Evolutionary conservation across 2,329 filamentous ascomycete genomes (phyloP).

Genomic region (Didymella pinodella): DNA sequence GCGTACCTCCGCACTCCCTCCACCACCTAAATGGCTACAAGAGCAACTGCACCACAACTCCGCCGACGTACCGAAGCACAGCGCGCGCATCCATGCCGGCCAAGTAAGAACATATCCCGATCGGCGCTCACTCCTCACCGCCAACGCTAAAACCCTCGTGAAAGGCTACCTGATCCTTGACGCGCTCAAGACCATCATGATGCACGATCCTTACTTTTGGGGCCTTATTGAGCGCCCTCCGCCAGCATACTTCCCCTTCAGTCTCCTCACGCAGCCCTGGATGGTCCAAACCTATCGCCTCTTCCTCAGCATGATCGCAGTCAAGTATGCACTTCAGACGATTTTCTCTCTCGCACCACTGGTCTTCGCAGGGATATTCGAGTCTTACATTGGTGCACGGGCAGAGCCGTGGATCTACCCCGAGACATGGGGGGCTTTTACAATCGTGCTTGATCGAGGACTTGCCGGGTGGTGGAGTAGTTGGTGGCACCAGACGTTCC

Average conservation of each 20-base stretch:
- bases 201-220: constrained; percentile 81
- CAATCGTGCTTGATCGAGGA: constrained; percentile 70
- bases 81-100: constrained; percentile 35
- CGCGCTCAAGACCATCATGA: constrained; percentile 70
- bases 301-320: constrained; percentile 61
- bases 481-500: constrained; percentile 93
- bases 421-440: constrained; percentile 62
- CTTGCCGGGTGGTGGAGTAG: constrained; percentile 82
- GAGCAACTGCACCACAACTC: constrained; percentile 47
- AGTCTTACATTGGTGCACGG: constrained; percentile 66
- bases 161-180: constrained; percentile 74
- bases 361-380: constrained; percentile 65
- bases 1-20: constrained; percentile 59
- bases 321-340: constrained; percentile 68
- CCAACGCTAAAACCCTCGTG: constrained; percentile 54
- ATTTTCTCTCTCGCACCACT: constrained; percentile 69
- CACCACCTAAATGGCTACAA: constrained; percentile 53
- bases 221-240: constrained; percentile 56
- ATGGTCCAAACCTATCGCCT: constrained; percentile 65
- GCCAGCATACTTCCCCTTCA: constrained; percentile 57
- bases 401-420: constrained; percentile 69
- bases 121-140: constrained; percentile 44
- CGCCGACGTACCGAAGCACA: constrained; percentile 29
- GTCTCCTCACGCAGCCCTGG: constrained; percentile 52
- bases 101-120: constrained; percentile 51